Conservation (phyloP, 768 basidiomycete genomes). For the Naganishia friedmannii region DNA sequence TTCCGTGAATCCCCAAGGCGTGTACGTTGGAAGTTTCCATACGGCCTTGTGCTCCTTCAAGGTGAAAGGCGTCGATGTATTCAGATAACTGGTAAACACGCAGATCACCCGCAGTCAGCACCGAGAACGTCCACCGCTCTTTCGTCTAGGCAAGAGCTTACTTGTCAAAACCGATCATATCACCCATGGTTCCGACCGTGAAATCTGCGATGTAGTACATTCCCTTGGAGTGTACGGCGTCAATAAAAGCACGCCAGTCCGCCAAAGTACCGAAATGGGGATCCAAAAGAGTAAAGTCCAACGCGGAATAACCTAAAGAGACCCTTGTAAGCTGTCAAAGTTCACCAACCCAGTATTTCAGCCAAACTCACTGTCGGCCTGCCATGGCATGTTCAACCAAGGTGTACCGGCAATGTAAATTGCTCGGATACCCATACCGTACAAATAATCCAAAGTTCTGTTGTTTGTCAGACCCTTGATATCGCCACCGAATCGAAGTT, state of each 20-base stretch:
- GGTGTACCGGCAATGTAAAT: constrained; percentile 91
- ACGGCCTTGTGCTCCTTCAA: constrained; percentile 68
- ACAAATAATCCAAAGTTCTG: constrained; percentile 70
- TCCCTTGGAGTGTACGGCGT: constrained; percentile 70
- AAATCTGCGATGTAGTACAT: constrained; percentile 95
- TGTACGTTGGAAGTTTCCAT: constrained; percentile 71
- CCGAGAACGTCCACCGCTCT: not conserved
- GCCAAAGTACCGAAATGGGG: constrained; percentile 84
- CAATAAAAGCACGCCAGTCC: constrained; percentile 74
- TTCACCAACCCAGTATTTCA: constrained; percentile 1
- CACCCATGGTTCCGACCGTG: constrained; percentile 87
- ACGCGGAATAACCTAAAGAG: constrained; percentile 76
- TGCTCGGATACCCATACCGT: constrained; percentile 78
- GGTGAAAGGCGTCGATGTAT: constrained; percentile 73
- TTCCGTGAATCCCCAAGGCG: constrained; percentile 80
- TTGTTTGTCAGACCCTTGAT: constrained; percentile 69
- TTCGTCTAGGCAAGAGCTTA: constrained; percentile 51
- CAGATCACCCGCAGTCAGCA: constrained; percentile 24
- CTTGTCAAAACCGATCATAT: constrained; percentile 82
- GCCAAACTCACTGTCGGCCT: constrained; percentile 76
- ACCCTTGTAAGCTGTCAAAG: not conserved
- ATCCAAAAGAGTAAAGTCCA: constrained; percentile 85
- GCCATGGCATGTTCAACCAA: constrained; percentile 95
- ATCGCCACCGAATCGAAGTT: constrained; percentile 85
- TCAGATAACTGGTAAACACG: constrained; percentile 60